Conservation (phyloP, 2,329 filamentous ascomycete species). For the Fonsecaea erecta region DNA sequence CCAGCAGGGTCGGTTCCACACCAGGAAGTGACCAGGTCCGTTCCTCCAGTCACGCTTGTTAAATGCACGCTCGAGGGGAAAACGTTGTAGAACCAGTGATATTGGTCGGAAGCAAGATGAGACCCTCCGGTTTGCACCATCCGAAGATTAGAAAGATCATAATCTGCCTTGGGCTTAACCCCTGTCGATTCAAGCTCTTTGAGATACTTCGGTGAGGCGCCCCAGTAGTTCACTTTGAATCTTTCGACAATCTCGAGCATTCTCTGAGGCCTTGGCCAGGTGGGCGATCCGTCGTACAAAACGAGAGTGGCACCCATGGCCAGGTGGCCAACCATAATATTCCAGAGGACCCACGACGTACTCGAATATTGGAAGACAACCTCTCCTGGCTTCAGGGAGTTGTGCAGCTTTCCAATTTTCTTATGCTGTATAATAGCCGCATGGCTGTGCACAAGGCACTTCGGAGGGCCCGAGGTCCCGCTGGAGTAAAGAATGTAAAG, state of each 20-base stretch:
- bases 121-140: constrained; percentile 24
- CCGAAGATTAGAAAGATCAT: constrained; percentile 41
- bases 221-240: constrained; percentile 67
- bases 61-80: constrained; percentile 24
- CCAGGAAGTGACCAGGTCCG: constrained; percentile 42
- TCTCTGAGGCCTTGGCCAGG: constrained; percentile 67
- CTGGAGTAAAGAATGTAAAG: constrained; percentile 56
- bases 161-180: constrained; percentile 60
- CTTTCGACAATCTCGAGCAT: constrained; percentile 51
- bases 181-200: constrained; percentile 70
- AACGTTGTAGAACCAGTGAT: constrained; percentile 17
- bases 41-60: constrained; percentile 40
- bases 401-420: constrained; percentile 66
- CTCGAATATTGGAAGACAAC: constrained; percentile 52
- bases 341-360: constrained; percentile 54
- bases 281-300: constrained; percentile 81
- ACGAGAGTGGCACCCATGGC: constrained; percentile 64
- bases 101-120: constrained; percentile 14
- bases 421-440: constrained; percentile 46
- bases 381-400: constrained; percentile 48
- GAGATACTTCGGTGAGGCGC: constrained; percentile 76
- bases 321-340: constrained; percentile 59
- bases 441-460: constrained; percentile 77
- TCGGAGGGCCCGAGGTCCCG: constrained; percentile 62
- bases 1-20: constrained; percentile 48